These are phyloP conservation scores for Epicoccum nigrum DNA, from an alignment of 2,329 filamentous ascomycete species.

Conservation along the genomic window DNA sequence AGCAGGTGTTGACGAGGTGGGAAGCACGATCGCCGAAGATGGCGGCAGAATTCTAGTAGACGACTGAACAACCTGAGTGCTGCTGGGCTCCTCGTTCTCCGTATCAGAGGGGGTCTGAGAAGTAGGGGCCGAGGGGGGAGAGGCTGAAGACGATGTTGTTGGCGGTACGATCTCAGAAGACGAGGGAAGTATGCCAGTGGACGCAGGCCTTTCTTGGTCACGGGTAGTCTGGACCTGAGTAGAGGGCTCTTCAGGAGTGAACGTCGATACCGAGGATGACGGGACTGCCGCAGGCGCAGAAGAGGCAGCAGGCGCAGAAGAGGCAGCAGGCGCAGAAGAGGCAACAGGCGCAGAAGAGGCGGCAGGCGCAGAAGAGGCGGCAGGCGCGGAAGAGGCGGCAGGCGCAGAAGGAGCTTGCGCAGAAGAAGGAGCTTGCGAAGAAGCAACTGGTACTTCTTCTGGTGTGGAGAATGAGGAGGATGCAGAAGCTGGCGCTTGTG, in stretches of 20 bases:
- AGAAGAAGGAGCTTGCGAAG: no score
- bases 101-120: constrained; percentile 17
- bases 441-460: background rate
- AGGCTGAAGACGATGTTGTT: constrained; percentile 6
- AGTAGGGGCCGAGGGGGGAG: constrained; percentile 9
- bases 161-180: constrained; percentile 8
- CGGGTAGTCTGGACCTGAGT: constrained; percentile 3
- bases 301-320: background rate
- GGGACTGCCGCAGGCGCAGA: background rate
- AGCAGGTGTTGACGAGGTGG: background rate
- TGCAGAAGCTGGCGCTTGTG: background rate
- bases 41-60: constrained; percentile 10
- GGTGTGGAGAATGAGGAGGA: background rate
- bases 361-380: background rate
- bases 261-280: background rate
- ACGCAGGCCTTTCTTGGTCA: background rate
- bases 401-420: constrained; percentile 1
- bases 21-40: constrained; percentile 1
- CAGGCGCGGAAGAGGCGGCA: background rate
- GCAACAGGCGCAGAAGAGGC: background rate
- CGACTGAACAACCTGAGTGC: background rate
- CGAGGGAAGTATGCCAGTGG: constrained; percentile 1
- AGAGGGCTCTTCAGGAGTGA: background rate
- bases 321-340: background rate
- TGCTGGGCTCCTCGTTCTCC: constrained; percentile 4